Conservation (phyloP, 2,329 filamentous ascomycete species). For the Epichloe uncinata region DNA sequence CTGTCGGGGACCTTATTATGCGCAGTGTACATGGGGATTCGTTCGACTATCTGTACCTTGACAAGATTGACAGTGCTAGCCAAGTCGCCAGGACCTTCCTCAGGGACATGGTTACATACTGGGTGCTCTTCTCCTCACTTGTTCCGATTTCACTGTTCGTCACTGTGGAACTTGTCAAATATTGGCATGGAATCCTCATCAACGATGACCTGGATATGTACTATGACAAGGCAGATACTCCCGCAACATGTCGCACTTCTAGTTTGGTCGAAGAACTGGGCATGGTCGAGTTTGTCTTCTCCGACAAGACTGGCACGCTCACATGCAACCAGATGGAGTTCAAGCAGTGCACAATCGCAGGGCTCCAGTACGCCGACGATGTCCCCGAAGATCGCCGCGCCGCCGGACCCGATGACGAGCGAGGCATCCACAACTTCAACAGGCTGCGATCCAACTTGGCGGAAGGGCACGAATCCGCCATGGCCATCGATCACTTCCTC, state of each 20-base stretch:
- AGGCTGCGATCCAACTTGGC: slow-evolving; percentile 56
- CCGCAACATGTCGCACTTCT: slow-evolving; percentile 89
- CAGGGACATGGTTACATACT: slow-evolving; percentile 92
- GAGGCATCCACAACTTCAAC: slow-evolving; percentile 74
- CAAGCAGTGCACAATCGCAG: slow-evolving; percentile 83
- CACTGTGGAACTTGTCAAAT: slow-evolving; percentile 94
- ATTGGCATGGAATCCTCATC: slow-evolving; percentile 94
- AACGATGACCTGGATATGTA: slow-evolving; percentile 98
- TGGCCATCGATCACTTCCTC: slow-evolving; percentile 65
- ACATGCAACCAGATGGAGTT: slow-evolving; percentile 99
- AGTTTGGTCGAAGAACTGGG: slow-evolving; percentile 93
- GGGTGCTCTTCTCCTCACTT: slow-evolving; percentile 92
- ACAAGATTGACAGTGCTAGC: slow-evolving; percentile 39
- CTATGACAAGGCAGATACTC: slow-evolving; percentile 87
- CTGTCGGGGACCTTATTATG: slow-evolving; percentile 77
- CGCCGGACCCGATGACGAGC: slow-evolving; percentile 67
- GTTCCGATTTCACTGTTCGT: slow-evolving; percentile 98
- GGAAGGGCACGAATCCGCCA: slow-evolving; percentile 34
- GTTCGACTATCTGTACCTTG: slow-evolving; percentile 61
- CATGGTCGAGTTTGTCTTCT: slow-evolving; percentile 98
- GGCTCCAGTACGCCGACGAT: slow-evolving; percentile 86
- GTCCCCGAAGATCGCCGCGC: slow-evolving; percentile 82
- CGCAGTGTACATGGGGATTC: slow-evolving; percentile 49
- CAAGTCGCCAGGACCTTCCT: slow-evolving; percentile 67
- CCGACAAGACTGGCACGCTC: slow-evolving; percentile 91